Evolutionary conservation across 306 rosid species (phyloP), one percentile per base, ranked within the genome.

Genomic region (Casuarina cunninghamiana): DNA sequence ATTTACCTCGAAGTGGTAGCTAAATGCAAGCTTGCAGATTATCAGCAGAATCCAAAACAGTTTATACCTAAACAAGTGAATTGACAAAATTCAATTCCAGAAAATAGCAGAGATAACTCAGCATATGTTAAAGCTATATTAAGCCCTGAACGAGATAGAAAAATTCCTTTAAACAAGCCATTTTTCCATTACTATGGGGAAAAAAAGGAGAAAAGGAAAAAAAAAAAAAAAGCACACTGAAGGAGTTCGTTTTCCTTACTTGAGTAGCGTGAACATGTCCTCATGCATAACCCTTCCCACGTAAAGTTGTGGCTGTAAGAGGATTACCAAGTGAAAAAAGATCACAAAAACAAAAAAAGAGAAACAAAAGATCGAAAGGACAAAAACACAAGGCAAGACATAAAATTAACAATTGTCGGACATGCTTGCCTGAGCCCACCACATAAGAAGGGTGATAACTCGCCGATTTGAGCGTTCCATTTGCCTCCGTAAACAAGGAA

Each of bases 401-500:
- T 3, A 13, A 72, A 68, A 76, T 15, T 39, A 65, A 74, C 19
- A 76, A 61, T 81, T 43, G 74, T 46, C 54, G 58, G 80, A 75
- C 71, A 54, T 81, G 32, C 92, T 88, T 74, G 86, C 99, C 94
- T 93, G 99, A 86, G 98, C 90, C 99, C 99, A 96, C 99, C 99
- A 93, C 96, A 89, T 91, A 43, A 91, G 48, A 74, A 96, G 82
- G 69, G 97, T 90, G 82, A 91, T 7, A 70, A 90, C 69, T 75
- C 85, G 77, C 84, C 74, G 75, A 70, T 96, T 91, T 58, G 99
- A 93, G 51, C 93, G 89, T 85, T 96, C 99, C 89, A 93, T 57
- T 62, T 35, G 74, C 76, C 89, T 91, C 81, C 97, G 87, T 54
- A 93, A 41, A 77, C 91, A 93, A 73, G 99, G 98, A 83, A 96